Evolutionary conservation across 768 basidiomycete species (phyloP).

Genomic region (Hypholoma sublateritium): DNA sequence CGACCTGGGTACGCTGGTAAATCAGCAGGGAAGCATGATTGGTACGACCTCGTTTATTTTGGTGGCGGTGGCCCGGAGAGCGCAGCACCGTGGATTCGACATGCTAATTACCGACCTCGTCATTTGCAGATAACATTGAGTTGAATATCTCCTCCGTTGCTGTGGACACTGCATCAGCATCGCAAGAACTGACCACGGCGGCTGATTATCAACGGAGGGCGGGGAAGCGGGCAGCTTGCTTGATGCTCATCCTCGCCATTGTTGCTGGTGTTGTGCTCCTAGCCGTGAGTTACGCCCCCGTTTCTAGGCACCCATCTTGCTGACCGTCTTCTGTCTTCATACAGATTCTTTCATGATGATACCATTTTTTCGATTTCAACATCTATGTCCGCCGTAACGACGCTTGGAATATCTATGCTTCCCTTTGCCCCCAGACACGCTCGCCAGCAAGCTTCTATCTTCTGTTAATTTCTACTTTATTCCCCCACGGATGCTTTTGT

Average conservation of each 20-base stretch:
- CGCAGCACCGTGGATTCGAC: neutral
- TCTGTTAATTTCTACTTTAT: neutral
- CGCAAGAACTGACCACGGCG: slow-evolving; percentile 85
- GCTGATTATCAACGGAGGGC: slow-evolving; percentile 94
- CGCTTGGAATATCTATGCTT: neutral
- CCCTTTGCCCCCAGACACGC: neutral
- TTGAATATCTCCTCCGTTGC: slow-evolving; percentile 88
- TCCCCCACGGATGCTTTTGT: neutral
- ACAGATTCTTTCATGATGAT: slow-evolving; percentile 16
- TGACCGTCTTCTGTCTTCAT: neutral
- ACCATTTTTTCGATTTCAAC: neutral
- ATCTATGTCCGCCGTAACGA: neutral
- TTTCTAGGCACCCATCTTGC: neutral
- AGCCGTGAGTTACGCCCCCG: slow-evolving; percentile 62
- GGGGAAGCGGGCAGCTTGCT: slow-evolving; percentile 84
- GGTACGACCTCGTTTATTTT: slow-evolving; percentile 48
- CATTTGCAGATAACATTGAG: slow-evolving; percentile 83
- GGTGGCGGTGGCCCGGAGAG: neutral
- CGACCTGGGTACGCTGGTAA: slow-evolving; percentile 91
- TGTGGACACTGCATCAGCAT: slow-evolving; percentile 77
- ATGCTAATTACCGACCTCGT: neutral
- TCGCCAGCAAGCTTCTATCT: neutral
- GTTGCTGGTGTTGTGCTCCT: slow-evolving; percentile 88
- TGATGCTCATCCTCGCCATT: slow-evolving; percentile 83
- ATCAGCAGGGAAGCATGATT: slow-evolving; percentile 92